phyloP scores from a whole-genome alignment of 805 yeast genomes.

The Sugiyamaella smithiae region DNA sequence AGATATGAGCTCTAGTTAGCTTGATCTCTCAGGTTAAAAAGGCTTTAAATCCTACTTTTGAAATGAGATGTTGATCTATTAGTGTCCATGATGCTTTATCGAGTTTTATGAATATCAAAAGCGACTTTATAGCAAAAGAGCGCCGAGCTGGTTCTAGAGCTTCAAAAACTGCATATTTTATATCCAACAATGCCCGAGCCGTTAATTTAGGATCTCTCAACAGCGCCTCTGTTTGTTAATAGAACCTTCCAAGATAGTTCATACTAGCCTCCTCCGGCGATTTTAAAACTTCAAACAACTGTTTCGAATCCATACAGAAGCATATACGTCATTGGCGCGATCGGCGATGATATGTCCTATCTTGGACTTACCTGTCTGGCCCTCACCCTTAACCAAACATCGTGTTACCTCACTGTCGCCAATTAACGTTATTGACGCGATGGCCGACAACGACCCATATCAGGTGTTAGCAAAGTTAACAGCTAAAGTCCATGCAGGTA shows the following conservation, averaged over 20 bases:
- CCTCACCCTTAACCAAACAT: neutral
- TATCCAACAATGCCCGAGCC: slow-evolving; percentile 23
- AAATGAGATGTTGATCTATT: slow-evolving; percentile 22
- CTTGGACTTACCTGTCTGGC: neutral
- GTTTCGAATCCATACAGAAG: slow-evolving; percentile 18
- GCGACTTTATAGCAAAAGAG: slow-evolving; percentile 19
- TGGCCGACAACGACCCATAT: slow-evolving; percentile 9
- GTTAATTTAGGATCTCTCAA: slow-evolving; percentile 22
- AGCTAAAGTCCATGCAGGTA: slow-evolving; percentile 5
- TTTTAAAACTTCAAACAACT: slow-evolving; percentile 18
- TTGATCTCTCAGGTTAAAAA: neutral
- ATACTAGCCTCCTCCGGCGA: slow-evolving; percentile 20
- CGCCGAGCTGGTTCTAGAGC: slow-evolving; percentile 16
- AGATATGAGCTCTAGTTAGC: slow-evolving; percentile 8
- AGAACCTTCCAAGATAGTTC: slow-evolving; percentile 19
- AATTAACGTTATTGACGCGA: too few relatives aligned
- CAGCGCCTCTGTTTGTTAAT: slow-evolving; percentile 16
- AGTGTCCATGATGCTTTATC: slow-evolving; percentile 24
- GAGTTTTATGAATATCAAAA: slow-evolving; percentile 14
- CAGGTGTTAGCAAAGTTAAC: slow-evolving; percentile 5
- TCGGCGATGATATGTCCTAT: neutral
- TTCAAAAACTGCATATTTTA: slow-evolving; percentile 27
- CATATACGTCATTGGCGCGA: neutral
- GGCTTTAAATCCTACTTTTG: slow-evolving; percentile 12
- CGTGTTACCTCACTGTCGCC: too few relatives aligned